phyloP scores from a whole-genome alignment of 441 rosid species.

The Aquilaria agallochum region DNA sequence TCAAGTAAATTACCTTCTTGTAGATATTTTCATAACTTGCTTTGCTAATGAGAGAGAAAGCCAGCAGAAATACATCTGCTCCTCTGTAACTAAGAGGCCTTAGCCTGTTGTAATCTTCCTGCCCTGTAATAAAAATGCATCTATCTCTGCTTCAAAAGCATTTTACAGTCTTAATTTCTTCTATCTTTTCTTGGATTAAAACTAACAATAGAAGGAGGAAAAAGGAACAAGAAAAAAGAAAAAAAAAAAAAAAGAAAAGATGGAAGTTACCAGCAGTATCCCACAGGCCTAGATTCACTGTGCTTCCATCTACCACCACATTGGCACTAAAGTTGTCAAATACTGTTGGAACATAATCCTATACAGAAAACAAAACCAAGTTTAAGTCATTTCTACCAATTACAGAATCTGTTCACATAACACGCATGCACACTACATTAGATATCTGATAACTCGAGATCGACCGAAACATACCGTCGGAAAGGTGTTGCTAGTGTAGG shows the following conservation, averaged over 20 bases:
- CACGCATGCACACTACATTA: neutral
- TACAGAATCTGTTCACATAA: neutral
- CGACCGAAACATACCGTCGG: slow-evolving; percentile 29
- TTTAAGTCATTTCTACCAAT: neutral
- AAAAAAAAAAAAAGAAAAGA: neutral
- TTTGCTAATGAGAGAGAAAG: slow-evolving; percentile 77
- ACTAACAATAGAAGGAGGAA: neutral
- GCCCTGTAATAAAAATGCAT: slow-evolving; percentile 40
- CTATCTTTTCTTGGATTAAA: too few species aligned
- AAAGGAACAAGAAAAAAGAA: too few species aligned
- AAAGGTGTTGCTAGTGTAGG: slow-evolving; percentile 47
- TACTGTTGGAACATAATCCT: slow-evolving; percentile 81
- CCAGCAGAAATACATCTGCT: slow-evolving; percentile 83
- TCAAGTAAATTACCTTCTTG: slow-evolving; percentile 48
- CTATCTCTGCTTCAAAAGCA: too few species aligned
- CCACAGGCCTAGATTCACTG: slow-evolving; percentile 62
- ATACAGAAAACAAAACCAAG: neutral
- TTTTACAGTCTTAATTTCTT: too few species aligned
- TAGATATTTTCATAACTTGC: slow-evolving; percentile 79
- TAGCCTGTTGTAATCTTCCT: slow-evolving; percentile 86
- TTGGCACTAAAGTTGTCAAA: slow-evolving; percentile 78
- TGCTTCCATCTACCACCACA: slow-evolving; percentile 71
- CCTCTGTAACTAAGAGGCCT: slow-evolving; percentile 95
- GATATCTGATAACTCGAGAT: too few species aligned
- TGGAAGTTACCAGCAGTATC: slow-evolving; percentile 63